Evolutionary conservation across 2,329 filamentous ascomycete species (phyloP), one percentile per base, ranked within the genome.

Genomic region (Aphanoascus verrucosus): DNA sequence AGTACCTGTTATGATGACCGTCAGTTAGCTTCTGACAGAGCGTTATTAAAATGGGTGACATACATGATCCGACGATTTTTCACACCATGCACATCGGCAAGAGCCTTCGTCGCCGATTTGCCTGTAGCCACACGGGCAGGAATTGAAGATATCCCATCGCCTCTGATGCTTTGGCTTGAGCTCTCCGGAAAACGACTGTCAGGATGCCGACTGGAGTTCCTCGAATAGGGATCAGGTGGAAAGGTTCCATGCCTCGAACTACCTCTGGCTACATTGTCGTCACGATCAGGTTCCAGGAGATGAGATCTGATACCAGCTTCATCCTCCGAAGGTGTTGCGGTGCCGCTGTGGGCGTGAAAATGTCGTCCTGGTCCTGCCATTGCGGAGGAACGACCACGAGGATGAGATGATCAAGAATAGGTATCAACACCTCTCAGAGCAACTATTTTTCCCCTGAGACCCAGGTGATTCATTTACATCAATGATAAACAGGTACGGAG

Each of bases 61-160:
- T 73, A 89, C 88, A 94, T 90, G 57, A 80, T 75, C 55, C 80
- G 77, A 19, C 79, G 83, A 64, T 88, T 83, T 63, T 82, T 82
- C 61, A 94, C 77, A 31, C 88, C 86, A 62, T 91, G 82, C 49
- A 77, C 77, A 62, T 84, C 78, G 6, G 86, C 85, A 37, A 94
- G 76, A 61, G 78, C 82, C 57, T 80, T 81, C 49, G 86, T 89
- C 11, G 82, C 85, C 59, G 81, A 84, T 75, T 83, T 84, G 42
- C 64, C 66, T 46, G 35, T 35, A 67, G 84, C 86, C 65, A 82
- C 83, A 57, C 77, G 80, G 56, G 73, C 56, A n/a, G 62, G 63
- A 42, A 68, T 60, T 55, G 65, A 56, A 58, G 74, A 59, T 17
- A 74, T 62, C 11, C 71, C 71, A 56, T 76, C 75, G 58, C 41